These are phyloP conservation scores for Claviceps sorghi DNA, from an alignment of 2,329 filamentous ascomycete species.

Conservation along the genomic window DNA sequence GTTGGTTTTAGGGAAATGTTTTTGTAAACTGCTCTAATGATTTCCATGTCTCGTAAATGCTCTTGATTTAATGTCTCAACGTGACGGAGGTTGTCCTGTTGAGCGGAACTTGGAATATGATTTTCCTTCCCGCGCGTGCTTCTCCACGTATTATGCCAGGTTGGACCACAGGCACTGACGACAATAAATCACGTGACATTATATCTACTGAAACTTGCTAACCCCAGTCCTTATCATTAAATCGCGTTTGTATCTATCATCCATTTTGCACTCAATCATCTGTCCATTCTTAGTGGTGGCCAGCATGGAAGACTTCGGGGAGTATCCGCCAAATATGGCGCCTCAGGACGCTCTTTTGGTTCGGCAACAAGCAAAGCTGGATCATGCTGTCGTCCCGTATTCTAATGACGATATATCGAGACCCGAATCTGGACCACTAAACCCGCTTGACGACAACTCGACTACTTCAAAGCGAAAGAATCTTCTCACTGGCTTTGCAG, in stretches of 20 bases:
- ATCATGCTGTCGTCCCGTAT: slow-evolving; percentile 48
- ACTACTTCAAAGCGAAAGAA: slow-evolving; percentile 61
- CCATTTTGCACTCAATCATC: background rate
- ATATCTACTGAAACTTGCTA: too few relatives aligned
- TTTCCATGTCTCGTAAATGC: background rate
- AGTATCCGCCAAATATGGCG: slow-evolving; percentile 52
- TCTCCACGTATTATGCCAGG: background rate
- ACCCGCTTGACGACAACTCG: slow-evolving; percentile 56
- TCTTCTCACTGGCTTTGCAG: slow-evolving; percentile 68
- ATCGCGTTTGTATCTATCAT: background rate
- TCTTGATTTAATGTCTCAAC: background rate
- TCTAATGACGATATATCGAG: slow-evolving; percentile 59
- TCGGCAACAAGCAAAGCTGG: slow-evolving; percentile 36
- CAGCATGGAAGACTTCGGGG: slow-evolving; percentile 45
- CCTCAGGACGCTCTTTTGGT: slow-evolving; percentile 49
- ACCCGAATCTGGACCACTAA: slow-evolving; percentile 52
- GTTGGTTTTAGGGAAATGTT: slow-evolving; percentile 7
- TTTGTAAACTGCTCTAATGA: background rate
- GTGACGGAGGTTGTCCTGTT: background rate
- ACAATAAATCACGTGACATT: too few relatives aligned
- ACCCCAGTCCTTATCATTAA: too few relatives aligned
- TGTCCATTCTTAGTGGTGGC: background rate
- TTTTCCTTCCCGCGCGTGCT: background rate
- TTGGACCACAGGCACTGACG: background rate
- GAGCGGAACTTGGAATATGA: background rate